Evolutionary conservation across 306 rosid species (phyloP).

Genomic region (Ceratonia siliqua): DNA sequence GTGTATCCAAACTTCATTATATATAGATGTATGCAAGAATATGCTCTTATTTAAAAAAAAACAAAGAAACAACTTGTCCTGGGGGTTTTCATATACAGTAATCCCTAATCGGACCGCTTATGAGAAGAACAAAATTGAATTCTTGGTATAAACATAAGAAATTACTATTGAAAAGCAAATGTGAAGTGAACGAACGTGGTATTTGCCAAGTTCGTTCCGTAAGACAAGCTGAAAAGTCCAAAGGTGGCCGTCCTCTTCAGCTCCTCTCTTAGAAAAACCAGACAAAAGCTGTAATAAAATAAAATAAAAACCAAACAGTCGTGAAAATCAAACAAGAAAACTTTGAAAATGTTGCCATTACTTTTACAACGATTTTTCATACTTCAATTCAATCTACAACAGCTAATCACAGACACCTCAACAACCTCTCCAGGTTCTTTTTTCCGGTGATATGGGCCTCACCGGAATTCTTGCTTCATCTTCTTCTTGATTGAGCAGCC

Average conservation of each 20-base stretch:
- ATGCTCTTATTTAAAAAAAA: too few relatives aligned
- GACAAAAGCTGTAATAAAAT: conserved; percentile 23
- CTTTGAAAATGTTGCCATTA: conserved; percentile 33
- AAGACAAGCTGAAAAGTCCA: conserved; percentile 46
- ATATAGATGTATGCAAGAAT: too few relatives aligned
- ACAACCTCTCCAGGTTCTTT: neutral
- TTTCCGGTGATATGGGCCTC: neutral
- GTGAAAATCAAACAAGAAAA: conserved; percentile 2
- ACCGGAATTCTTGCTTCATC: conserved; percentile 2
- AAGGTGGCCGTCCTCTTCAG: conserved; percentile 29
- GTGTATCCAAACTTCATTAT: too few relatives aligned
- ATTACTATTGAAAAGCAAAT: conserved; percentile 26
- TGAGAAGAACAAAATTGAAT: conserved; percentile 13
- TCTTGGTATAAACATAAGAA: neutral
- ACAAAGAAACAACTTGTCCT: too few relatives aligned
- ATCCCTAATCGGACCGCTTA: neutral
- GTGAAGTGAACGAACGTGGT: neutral
- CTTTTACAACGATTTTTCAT: conserved; percentile 24
- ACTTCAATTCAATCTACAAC: neutral
- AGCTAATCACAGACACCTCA: neutral
- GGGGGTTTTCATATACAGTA: too few relatives aligned
- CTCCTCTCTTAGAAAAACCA: conserved; percentile 22
- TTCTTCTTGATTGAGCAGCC: conserved; percentile 23
- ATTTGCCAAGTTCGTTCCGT: conserved; percentile 9
- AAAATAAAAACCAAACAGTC: conserved; percentile 27